Conservation (phyloP, 805 yeast genomes). For the Debaryomyces prosopidis region DNA sequence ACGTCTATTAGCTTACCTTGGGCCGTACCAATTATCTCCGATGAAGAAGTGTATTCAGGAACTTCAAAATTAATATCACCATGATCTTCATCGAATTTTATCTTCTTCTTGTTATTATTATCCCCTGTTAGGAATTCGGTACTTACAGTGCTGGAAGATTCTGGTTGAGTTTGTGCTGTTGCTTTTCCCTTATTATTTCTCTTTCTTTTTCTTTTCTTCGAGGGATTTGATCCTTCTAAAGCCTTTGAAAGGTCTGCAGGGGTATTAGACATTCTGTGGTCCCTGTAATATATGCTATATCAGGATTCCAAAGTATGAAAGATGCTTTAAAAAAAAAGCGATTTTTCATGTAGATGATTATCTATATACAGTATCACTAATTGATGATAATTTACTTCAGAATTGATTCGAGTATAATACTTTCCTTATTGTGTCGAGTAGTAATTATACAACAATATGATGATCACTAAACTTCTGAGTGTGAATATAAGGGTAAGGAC, state of each 20-base stretch:
- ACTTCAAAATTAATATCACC: neutral
- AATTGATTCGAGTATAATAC: neutral
- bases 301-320: no score
- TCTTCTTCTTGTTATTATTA: constrained; percentile 20
- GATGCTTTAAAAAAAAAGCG: neutral
- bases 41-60: neutral
- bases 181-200: constrained; percentile 23
- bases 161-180: neutral
- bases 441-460: neutral
- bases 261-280: constrained; percentile 11
- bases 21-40: neutral
- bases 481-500: no score
- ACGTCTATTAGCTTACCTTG: neutral
- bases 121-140: constrained; percentile 1
- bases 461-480: neutral
- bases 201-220: constrained; percentile 29
- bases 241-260: constrained; percentile 7
- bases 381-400: neutral
- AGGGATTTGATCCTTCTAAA: constrained; percentile 3
- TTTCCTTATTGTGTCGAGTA: neutral
- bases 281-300: no score
- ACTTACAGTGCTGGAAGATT: neutral
- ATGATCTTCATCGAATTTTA: constrained; percentile 19
- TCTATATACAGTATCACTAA: neutral
- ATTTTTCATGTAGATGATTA: neutral